A percentile compares a stretch with the other conserved stretches of the same genome.
These are phyloP conservation scores for Ballota nigra DNA, from an alignment of 257 asterid species.

Conservation along the genomic window DNA sequence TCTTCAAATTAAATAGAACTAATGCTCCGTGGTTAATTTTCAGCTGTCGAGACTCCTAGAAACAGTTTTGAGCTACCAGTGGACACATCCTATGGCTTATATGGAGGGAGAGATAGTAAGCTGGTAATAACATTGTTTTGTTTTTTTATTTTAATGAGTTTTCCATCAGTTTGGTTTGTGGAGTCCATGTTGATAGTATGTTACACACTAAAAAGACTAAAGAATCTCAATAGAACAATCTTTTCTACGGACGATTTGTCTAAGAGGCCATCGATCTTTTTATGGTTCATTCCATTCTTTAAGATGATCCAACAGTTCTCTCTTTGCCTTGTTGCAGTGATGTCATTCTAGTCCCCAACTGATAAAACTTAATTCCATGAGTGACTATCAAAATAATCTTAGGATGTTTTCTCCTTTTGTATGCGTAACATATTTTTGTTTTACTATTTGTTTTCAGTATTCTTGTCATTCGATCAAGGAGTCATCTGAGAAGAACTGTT, in stretches of 20 bases:
- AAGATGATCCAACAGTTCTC: background rate
- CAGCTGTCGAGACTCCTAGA: conserved; percentile 76
- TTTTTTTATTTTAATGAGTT: conserved; percentile 2
- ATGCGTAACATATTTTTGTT: conserved; percentile 1
- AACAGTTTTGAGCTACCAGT: conserved; percentile 63
- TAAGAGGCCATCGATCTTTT: background rate
- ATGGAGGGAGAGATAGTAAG: conserved; percentile 40
- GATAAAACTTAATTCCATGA: background rate
- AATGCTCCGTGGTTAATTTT: conserved; percentile 11
- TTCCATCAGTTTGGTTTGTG: background rate
- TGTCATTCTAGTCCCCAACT: conserved; percentile 1
- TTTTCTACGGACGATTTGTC: background rate
- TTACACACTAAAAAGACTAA: background rate
- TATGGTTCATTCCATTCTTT: background rate
- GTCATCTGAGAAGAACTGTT: conserved; percentile 39
- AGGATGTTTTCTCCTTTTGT: background rate
- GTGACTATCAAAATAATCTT: background rate
- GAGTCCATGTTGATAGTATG: background rate
- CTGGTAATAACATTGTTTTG: conserved; percentile 37
- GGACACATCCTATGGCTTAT: conserved; percentile 45
- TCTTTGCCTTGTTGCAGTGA: background rate
- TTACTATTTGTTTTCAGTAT: conserved; percentile 40
- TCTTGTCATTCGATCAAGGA: conserved; percentile 36
- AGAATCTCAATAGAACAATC: background rate
- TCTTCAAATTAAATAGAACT: background rate